Base-by-base conservation (phyloP, 495 filamentous ascomycete species). In the Aspergillus saccharolyticus region DNA sequence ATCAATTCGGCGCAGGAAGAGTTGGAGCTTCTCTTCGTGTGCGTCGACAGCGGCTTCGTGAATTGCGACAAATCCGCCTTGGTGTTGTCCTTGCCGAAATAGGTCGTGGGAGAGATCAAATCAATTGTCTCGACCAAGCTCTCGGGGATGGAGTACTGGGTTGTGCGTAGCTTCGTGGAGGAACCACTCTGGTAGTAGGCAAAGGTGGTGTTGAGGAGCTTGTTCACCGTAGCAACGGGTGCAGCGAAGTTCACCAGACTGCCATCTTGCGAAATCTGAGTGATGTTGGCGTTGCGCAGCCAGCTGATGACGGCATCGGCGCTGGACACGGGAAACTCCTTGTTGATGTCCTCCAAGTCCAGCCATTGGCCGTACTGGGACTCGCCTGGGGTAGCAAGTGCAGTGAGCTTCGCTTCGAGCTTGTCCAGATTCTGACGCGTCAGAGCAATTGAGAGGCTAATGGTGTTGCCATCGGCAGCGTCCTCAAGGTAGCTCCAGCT, bases 81-180 rank as follows among this genome's bases (percentile, higher is more conserved):
- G 22, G 42, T 25, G 18, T 44, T 54, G 30, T 43, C 22, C 57
- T 76, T 75, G 54, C 80, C 79, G 57, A 88, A 86, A 52, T 73
- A 79, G 21, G 78, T 83, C 3, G 83, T 85, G 0, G 85, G 85
- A 43, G 79, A 74, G 55, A 88, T 78, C 45, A 87, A 68, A 49
- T 84, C 78, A 52, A 88, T 78, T 58, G 74, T 68, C 5, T 65
- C 52, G 25, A 65, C 63, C 22, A 90, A 64, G 4, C 76, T 65
- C 49, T 81, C 75, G 0, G 87, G 87, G 7, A 90, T 76, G 15
- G 82, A 84, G 70, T 89, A 89, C 44, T 75, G 61, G 16, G 80
- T 80, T 5, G 86, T 83, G 12, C 86, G 78, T 54, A 71, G 59
- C 60, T 78, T 77, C 43, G 71, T 43, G 63, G 72, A 19, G 53